Evolutionary conservation across 768 basidiomycete genomes (phyloP), one percentile per base, ranked within the genome.

Genomic region (Stropharia rugosoannulata): DNA sequence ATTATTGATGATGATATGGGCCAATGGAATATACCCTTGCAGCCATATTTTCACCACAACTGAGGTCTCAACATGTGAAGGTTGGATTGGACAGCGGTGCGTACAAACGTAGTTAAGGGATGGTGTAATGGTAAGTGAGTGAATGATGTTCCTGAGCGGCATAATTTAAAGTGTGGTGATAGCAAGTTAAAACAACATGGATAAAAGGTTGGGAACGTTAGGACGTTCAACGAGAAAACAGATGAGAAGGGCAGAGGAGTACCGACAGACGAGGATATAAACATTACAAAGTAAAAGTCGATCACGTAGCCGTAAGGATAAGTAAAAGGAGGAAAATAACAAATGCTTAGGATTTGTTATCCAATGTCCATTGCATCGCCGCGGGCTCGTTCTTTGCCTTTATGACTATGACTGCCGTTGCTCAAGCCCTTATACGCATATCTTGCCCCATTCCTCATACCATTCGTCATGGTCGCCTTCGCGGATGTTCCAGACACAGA

Each of bases 311-410:
- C 29, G 5, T 32, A 48, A 53, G 49, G 35, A 56, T 46, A 54
- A 41, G 40, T 37, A 55, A 60, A 40, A 40, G 37, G 45, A 59
- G 16, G 22, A 44, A 59, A 62, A 55, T 55, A 57, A 64, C 62
- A 59, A 59, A 60, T 65, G 61, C 55, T 60, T 57, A 45, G 47
- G 51, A 40, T 49, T 46, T 22, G 29, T 79, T 68, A 87, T 64
- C 85, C 84, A 56, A 88, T 75, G 67, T 89, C 86, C 87, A 89
- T 89, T 59, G 77, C 83, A 61, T 87, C 84, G 36, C 73, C 76
- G 48, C 69, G 71, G 18, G 73, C 80, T 54, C 72, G 76, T 57
- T 73, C 79, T 69, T 84, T 84, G 39, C 79, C 79, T 68, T 80
- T 81, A 52, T 64, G 67, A 58, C 64, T 81, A 52, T 64, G 67